Evolutionary conservation across 2,329 filamentous ascomycete species (phyloP).

Genomic region (Pseudocercospora fuligena): DNA sequence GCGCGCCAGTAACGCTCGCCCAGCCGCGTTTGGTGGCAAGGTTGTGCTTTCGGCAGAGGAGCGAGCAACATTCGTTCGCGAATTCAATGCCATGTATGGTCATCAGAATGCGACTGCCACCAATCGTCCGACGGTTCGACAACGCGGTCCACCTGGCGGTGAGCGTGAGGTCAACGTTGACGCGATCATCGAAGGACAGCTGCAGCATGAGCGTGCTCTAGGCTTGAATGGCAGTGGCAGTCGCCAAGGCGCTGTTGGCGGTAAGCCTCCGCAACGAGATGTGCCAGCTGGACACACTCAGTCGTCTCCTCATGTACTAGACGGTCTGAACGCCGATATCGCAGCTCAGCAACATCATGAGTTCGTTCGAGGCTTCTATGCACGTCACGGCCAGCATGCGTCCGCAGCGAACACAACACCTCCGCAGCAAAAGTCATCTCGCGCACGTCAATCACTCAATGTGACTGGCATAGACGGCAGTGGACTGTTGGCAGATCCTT

Average conservation of each 20-base stretch:
- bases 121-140: background rate
- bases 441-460: background rate
- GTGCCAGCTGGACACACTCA: background rate
- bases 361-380: background rate
- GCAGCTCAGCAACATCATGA: background rate
- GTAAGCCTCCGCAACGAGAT: no score
- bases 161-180: background rate
- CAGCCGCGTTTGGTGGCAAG: background rate
- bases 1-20: background rate
- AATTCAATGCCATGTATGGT: background rate
- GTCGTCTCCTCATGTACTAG: background rate
- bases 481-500: background rate
- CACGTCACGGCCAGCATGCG: background rate
- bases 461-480: background rate
- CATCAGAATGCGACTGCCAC: background rate
- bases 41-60: background rate
- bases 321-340: background rate
- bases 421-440: background rate
- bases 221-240: background rate
- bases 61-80: background rate
- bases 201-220: background rate
- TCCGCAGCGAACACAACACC: background rate
- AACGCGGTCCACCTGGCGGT: background rate
- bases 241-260: background rate
- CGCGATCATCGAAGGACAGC: background rate